A percentile compares a stretch with the other conserved stretches of the same genome.
Conservation (phyloP, 306 rosid species). For the Malus sylvestris region DNA sequence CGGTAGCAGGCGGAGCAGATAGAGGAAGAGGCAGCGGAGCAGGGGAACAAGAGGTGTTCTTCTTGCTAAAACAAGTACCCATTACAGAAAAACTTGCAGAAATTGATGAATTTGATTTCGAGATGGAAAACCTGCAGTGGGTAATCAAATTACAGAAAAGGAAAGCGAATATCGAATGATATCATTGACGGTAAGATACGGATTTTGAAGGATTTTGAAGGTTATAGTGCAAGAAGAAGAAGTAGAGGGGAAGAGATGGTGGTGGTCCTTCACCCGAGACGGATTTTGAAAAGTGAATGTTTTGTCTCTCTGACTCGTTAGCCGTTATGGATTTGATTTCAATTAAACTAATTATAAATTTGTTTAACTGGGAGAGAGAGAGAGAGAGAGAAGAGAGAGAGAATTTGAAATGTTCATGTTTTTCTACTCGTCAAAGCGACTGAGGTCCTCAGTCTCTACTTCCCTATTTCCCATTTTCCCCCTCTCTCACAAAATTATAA, state of each 20-base stretch:
- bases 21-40: slow-evolving; percentile 12
- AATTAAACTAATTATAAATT: background rate
- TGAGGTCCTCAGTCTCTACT: background rate
- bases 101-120: background rate
- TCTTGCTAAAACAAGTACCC: slow-evolving; percentile 91
- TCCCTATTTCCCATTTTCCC: background rate
- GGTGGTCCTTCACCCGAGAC: slow-evolving; percentile 21
- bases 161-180: background rate
- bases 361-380: background rate
- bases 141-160: background rate
- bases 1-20: slow-evolving; percentile 4
- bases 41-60: slow-evolving; percentile 36
- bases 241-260: background rate
- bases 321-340: slow-evolving; percentile 3
- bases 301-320: background rate
- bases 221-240: too few species aligned
- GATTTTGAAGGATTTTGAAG: slow-evolving; percentile 13
- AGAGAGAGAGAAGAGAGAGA: slow-evolving; percentile 10
- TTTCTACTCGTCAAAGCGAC: background rate
- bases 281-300: slow-evolving; percentile 18
- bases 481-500: background rate
- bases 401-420: slow-evolving; percentile 40
- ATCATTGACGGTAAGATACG: background rate
- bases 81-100: slow-evolving; percentile 11
- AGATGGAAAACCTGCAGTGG: background rate